Base-by-base conservation (phyloP, 2,329 filamentous ascomycete genomes). In the Chaetomium globosum region DNA sequence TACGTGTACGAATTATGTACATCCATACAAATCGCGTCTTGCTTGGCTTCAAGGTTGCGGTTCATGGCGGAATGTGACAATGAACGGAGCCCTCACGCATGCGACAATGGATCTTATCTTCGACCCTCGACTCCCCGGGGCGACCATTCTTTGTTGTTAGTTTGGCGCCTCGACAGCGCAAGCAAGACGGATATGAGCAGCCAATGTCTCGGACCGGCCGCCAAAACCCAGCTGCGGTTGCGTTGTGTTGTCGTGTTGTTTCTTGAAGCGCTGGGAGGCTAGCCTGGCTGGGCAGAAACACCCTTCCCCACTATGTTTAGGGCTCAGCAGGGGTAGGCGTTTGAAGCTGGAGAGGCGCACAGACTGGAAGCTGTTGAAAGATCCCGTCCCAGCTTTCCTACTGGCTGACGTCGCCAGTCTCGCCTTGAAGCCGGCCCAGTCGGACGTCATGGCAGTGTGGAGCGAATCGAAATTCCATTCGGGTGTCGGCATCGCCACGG, bases 361-460 rank as follows among this genome's bases (percentile, higher is more conserved):
- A 59, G 67, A 61, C 67, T 64, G 10, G 66, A 68, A 68, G 66
- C 66, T 23, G 12, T 63, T 52, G 59, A 67, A 63, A 19, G 64
- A 68, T 62, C 31, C 61, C 26, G n/a, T 68, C 59, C 61, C 66
- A 68, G 60, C 52, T 55, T 33, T 54, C 26, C 31, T 43, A 53
- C 8, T 64, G 31, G 33, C 56, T 28, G 33, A 7, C 51, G 1
- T 21, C 36, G 8, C 51, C 51, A 9, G 46, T 21, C 46, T 48
- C 39, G 13, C 23, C 9, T 30, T n/a, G 26, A n/a, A 26, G 21
- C 59, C 56, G 49, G 28, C 48, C n/a, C 36, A 59, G 31, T 30
- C 55, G 49, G 51, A 64, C 51, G 56, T 60, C 55, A 59, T 54
- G 49, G 28, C 12, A 21, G 13, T n/a, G 55, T 63, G 61, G 55